Percentiles rank a stretch among this genome's conserved stretches.
Conservation (phyloP, 371 early-diverging fungal species). For the Mucor irregularis region DNA sequence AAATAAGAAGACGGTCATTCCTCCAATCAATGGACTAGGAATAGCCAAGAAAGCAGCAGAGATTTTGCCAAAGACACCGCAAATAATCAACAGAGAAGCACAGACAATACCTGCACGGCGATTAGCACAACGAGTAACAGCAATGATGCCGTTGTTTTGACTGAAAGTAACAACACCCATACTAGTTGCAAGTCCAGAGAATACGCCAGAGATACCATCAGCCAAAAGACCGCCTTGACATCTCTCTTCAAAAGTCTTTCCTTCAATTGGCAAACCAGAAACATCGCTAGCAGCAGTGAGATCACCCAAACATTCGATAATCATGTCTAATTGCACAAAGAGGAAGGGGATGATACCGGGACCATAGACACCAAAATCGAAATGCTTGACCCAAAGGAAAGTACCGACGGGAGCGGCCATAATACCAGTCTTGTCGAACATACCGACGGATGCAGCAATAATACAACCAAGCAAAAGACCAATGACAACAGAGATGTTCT, state of each 20-base stretch:
- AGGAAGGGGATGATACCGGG: constrained; percentile 61
- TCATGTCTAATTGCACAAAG: constrained; percentile 50
- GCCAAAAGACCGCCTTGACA: constrained; percentile 61
- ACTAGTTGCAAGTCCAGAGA: constrained; percentile 51
- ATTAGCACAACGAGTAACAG: constrained; percentile 64
- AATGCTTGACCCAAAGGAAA: constrained; percentile 60
- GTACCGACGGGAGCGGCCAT: constrained; percentile 49
- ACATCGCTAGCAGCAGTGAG: constrained; percentile 64
- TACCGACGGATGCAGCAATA: constrained; percentile 53
- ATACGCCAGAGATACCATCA: constrained; percentile 51
- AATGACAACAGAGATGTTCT: constrained; percentile 56
- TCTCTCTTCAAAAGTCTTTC: constrained; percentile 53
- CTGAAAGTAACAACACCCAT: constrained; percentile 59
- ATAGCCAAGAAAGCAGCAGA: constrained; percentile 58
- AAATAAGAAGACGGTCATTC: constrained; percentile 63
- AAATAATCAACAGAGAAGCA: constrained; percentile 52
- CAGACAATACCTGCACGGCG: constrained; percentile 44
- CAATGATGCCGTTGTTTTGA: constrained; percentile 65
- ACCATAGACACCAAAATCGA: constrained; percentile 50
- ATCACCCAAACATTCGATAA: constrained; percentile 58
- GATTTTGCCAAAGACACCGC: constrained; percentile 60
- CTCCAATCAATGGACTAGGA: constrained; percentile 54
- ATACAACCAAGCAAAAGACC: constrained; percentile 57
- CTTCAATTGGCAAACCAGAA: constrained; percentile 53
- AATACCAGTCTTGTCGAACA: constrained; percentile 45